Evolutionary conservation across 2,329 filamentous ascomycete species (phyloP).

Genomic region (Phialemonium atrogriseum): DNA sequence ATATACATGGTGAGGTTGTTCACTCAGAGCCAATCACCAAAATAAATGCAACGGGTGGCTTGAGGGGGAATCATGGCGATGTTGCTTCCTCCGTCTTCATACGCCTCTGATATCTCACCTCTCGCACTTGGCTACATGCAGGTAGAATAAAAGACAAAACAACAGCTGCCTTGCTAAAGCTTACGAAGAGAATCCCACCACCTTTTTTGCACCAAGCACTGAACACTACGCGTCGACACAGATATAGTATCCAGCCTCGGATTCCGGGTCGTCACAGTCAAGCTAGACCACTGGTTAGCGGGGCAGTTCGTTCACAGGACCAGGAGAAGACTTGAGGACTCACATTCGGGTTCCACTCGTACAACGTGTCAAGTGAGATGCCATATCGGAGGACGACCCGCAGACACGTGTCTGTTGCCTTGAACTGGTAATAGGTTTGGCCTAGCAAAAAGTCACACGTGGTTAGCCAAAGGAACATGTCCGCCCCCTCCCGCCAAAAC

Average conservation of each 20-base stretch:
- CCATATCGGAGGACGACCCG: background rate
- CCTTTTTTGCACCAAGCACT: no score
- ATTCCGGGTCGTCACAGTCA: constrained; percentile 1
- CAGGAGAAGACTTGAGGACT: background rate
- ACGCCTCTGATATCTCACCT: no score
- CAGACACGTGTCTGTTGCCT: background rate
- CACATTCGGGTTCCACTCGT: background rate
- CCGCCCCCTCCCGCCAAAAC: background rate
- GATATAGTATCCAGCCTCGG: constrained; percentile 1
- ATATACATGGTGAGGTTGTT: no score
- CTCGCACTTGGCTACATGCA: no score
- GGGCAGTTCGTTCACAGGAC: background rate
- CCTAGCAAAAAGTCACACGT: background rate
- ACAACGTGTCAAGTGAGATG: background rate
- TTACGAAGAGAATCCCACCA: no score
- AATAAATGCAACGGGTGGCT: no score
- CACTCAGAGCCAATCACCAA: no score
- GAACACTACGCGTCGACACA: constrained; percentile 1
- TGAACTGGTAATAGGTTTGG: constrained; percentile 1
- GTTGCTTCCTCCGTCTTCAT: no score
- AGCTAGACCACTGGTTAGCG: background rate
- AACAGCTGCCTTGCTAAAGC: no score
- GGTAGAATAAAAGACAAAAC: no score
- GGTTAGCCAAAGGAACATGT: no score
- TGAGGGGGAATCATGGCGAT: no score